Evolutionary conservation across 768 basidiomycete genomes (phyloP), one percentile per base, ranked within the genome.

Genomic region (Russula abietina): DNA sequence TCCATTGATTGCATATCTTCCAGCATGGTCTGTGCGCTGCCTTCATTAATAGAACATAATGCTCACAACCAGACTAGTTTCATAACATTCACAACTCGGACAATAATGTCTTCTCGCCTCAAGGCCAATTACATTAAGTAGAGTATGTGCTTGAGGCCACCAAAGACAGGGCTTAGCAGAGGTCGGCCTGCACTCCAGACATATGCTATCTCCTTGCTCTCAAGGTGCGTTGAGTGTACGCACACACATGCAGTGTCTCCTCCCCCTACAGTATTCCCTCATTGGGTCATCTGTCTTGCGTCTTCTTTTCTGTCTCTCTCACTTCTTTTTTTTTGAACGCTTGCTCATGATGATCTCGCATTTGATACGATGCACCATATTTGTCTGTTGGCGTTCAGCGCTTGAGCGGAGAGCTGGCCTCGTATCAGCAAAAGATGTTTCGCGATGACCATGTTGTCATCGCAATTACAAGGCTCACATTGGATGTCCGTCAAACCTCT

Each of bases 341-440:
- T 36, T 16, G 38, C 52, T 52, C 50, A 49, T 30, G n/a, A n/a
- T n/a, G 16, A n/a, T 52, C 55, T 48, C 36, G 22, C 10, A 4
- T 43, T 6, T 45, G 36, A 16, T 24, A 1, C n/a, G n/a, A n/a
- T 24, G 14, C 41, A 8, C 6, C 26, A 26, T 52, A 32, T 33
- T 10, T 8, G 9, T 33, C n/a, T 2, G 9, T n/a, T 57, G 9
- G 22, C n/a, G n/a, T 55, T 26, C 33, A 99, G 97, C 85, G 96
- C 75, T 98, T 96, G 32, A 95, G 93, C 16, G 97, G 97, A 64
- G 96, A 98, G 74, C 83, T 99, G 57, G 95, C 97, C 17, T 93
- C 92, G n/a, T 98, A 98, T 81, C 97, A 99, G 73, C 95, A 98
- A 79, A 98, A 99, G 83, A 91, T 98, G 88, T 97, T 96, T 75